Base-by-base conservation (phyloP, 768 basidiomycete genomes). In the Suillus variegatus region DNA sequence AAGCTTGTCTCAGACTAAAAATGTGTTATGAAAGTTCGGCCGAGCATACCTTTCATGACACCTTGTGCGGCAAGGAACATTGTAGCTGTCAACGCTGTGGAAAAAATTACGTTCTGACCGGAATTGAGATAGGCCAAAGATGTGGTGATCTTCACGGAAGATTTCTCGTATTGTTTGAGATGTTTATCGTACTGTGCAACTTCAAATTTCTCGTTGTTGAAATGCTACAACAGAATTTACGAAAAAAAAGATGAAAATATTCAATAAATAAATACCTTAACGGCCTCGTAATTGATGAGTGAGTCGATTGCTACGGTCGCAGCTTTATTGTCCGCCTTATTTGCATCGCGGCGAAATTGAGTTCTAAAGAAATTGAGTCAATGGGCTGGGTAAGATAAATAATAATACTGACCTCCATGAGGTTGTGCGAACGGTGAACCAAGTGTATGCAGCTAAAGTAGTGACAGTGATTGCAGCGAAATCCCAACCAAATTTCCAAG, bases 21-120 rank as follows among this genome's bases (percentile, higher is more conserved):
- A 67, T 49, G 3, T 13, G 51, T 43, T 9, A 20, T 16, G 18
- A 55, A 9, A 14, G 20, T 32, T 36, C 43, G 28, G 18, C 14
- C 38, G 6, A 41, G 74, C 83, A 16, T 60, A 95, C 95, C 97
- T 68, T 94, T 91, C 36, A 96, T 79, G 4, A 99, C 91, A 0
- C 97, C 97, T 75, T 97, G 94, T 0, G 97, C 95, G 7, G 96
- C 97, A 61, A 99, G 81, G 71, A 97, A 91, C 97, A 99, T 99
- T 74, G 97, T 94, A 64, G 88, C 82, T 0, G 97, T 99, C 76
- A 99, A 77, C 0, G 97, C 97, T 25, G 86, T 88, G 4, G 95
- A 97, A 78, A 98, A 99, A 69, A 99, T 99, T 69, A 98, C 81
- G 72, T 95, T 97, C 76, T 99, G 97, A 0, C 96, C 97, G 1